These are phyloP conservation scores for Oxytropis ochrocephala DNA, from an alignment of 306 rosid species.

Conservation along the genomic window DNA sequence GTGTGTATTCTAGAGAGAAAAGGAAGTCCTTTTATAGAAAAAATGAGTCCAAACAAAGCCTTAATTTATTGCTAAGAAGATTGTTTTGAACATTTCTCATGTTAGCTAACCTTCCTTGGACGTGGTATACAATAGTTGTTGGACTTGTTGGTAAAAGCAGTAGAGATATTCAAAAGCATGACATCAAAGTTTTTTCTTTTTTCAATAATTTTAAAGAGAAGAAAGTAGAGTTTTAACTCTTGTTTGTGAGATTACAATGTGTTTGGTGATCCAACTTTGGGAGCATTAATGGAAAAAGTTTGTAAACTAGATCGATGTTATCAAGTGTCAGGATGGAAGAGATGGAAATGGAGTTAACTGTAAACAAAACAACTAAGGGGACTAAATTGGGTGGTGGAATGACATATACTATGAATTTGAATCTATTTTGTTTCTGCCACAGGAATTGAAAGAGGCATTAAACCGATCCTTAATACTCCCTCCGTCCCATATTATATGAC, in stretches of 20 bases:
- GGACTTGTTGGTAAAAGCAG: background rate
- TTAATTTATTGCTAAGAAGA: background rate
- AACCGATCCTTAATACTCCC: too few relatives aligned
- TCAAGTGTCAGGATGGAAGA: too few relatives aligned
- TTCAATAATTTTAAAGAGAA: background rate
- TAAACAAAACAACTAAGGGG: too few relatives aligned
- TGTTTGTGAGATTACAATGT: background rate
- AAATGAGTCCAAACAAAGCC: background rate
- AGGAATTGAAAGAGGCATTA: too few relatives aligned
- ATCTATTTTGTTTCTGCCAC: too few relatives aligned
- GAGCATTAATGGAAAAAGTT: background rate
- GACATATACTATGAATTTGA: too few relatives aligned
- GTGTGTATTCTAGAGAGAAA: background rate
- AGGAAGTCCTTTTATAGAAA: slow-evolving; percentile 10
- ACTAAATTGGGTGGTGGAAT: too few relatives aligned
- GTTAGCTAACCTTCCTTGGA: slow-evolving; percentile 10
- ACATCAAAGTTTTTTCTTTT: slow-evolving; percentile 2
- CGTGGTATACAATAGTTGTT: background rate
- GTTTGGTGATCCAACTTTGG: background rate
- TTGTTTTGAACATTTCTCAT: background rate
- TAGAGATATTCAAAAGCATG: background rate
- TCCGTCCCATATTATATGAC: too few relatives aligned
- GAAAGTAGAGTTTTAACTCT: background rate
- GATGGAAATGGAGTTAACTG: too few relatives aligned
- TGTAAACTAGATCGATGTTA: too few relatives aligned